Evolutionary conservation across 1,284 basidiomycete species (phyloP).

Genomic region (Ganoderma sinense): DNA sequence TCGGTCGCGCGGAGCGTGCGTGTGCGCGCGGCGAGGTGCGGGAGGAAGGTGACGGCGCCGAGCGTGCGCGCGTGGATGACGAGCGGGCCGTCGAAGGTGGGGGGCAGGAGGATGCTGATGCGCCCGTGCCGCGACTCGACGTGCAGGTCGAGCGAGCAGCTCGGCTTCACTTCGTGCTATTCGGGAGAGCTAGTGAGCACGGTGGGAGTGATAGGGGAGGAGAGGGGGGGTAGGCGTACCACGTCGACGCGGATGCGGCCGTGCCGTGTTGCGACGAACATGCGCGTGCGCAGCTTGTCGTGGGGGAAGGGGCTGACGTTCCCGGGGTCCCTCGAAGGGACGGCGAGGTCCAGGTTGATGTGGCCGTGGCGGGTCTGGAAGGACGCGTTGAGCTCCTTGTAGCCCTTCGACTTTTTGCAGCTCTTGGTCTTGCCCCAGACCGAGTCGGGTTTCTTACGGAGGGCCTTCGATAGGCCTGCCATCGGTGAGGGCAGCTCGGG

Average conservation of each 20-base stretch:
- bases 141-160: conserved; percentile 38
- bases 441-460: conserved; percentile 14
- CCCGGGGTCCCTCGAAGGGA: conserved; percentile 16
- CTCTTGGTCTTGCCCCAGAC: conserved; percentile 23
- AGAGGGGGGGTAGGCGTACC: conserved; percentile 23
- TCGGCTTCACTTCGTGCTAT: conserved; percentile 35
- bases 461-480: background rate
- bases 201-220: background rate
- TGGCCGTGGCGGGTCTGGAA: conserved; percentile 39
- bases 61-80: conserved; percentile 31
- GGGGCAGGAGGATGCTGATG: conserved; percentile 38
- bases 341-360: conserved; percentile 32
- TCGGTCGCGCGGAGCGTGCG: conserved; percentile 37
- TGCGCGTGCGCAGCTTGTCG: conserved; percentile 25
- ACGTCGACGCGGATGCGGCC: conserved; percentile 37
- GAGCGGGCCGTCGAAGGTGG: conserved; percentile 37
- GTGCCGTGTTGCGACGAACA: conserved; percentile 33
- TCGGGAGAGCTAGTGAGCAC: background rate
- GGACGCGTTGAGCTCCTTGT: conserved; percentile 33
- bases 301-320: background rate
- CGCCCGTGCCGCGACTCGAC: conserved; percentile 34
- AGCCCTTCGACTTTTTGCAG: background rate
- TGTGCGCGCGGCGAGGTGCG: conserved; percentile 35
- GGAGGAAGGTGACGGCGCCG: conserved; percentile 36
- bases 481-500: conserved; percentile 22